Evolutionary conservation across 2,329 filamentous ascomycete species (phyloP).

Genomic region (Ascochyta koolunga): DNA sequence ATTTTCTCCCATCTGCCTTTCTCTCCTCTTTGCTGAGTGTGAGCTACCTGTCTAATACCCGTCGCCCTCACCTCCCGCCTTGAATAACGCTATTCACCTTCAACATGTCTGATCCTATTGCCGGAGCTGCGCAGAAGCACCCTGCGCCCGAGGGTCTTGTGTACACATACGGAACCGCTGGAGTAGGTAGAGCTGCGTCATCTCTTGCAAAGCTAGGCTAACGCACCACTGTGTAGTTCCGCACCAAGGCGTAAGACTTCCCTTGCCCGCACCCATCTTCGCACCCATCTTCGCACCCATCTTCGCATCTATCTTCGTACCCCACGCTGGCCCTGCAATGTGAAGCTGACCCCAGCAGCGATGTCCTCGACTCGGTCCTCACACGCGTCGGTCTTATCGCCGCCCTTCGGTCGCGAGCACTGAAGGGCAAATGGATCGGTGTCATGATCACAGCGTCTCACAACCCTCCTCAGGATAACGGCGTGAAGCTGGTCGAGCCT

Average conservation of each 20-base stretch:
- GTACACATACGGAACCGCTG: slow-evolving; percentile 51
- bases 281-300: no score
- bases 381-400: slow-evolving; percentile 92
- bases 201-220: slow-evolving; percentile 4
- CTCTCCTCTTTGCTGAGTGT: slow-evolving; percentile 14
- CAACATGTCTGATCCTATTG: slow-evolving; percentile 42
- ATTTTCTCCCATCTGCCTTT: not conserved
- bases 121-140: slow-evolving; percentile 42
- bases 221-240: slow-evolving; percentile 57
- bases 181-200: slow-evolving; percentile 52
- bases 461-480: slow-evolving; percentile 69
- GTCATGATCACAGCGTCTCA: slow-evolving; percentile 76
- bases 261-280: not conserved
- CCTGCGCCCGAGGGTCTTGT: slow-evolving; percentile 45
- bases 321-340: slow-evolving; percentile 7
- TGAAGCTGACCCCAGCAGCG: slow-evolving; percentile 55
- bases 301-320: not conserved
- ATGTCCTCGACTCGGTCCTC: slow-evolving; percentile 87
- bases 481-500: slow-evolving; percentile 86
- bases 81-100: not conserved
- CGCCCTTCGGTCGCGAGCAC: slow-evolving; percentile 84
- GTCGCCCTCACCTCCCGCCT: not conserved
- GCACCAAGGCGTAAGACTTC: slow-evolving; percentile 69
- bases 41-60: slow-evolving; percentile 3
- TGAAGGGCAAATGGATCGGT: slow-evolving; percentile 88